Base-by-base conservation (phyloP, 1,284 basidiomycete genomes). In the Ganoderma multipileum region DNA sequence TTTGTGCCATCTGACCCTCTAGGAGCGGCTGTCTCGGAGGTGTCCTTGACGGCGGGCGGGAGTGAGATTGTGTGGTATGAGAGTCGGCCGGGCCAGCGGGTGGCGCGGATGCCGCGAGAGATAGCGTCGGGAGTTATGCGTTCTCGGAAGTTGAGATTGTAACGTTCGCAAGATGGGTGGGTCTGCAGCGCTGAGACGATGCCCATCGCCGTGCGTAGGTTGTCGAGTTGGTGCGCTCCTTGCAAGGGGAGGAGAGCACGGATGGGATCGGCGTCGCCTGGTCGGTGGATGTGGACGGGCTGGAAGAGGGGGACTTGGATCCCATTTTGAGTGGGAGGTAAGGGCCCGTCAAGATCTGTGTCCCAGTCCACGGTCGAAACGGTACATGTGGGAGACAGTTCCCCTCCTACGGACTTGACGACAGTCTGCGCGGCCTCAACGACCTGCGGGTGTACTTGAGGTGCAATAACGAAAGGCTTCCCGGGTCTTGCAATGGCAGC, bases 81-180 rank as follows among this genome's bases (percentile, higher is more conserved):
- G 20, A 98, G 87, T 64, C 97, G 84, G 1, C 97, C 97, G 4
- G 88, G 89, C 96, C 97, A 99, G 20, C 78, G 79, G 0, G 89
- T 87, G 3, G 75, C 69, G 36, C 80, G 79, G 60, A 97, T 86
- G 0, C 96, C 96, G 0, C 71, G 55, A 5, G 79, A 73, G n/a
- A 96, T 81, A 0, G 83, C 75, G 1, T 80, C 75, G 9, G 85
- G 79, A 0, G 85, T 86, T 52, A 94, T 79, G 1, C 80, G 78
- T 62, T 76, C 66, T 47, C 61, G 66, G 26, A 85, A 72, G 12
- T 69, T 73, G 52, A 79, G 68, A 20, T 68, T 58, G 33, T 70
- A 64, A 41, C 79, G 72, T 41, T 74, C 73, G 57, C 79, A 79
- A 0, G 84, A 79, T 0, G 81, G 72, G 55, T 85, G 83, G 5